Base-by-base conservation (phyloP, 169 alveolate genomes). In the Cardiosporidium cionae region DNA sequence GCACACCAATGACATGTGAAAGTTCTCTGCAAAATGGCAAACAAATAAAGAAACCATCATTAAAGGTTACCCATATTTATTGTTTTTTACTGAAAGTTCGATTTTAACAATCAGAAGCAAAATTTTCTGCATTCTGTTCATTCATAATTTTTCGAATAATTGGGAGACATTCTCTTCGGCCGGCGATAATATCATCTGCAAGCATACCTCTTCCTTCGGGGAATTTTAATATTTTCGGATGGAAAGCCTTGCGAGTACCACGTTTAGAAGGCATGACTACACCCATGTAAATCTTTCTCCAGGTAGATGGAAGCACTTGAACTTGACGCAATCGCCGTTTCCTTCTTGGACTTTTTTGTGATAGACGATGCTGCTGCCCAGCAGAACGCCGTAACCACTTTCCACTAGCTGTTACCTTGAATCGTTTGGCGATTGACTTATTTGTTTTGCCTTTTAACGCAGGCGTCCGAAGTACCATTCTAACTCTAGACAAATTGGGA, bases 321-420 rank as follows among this genome's bases (percentile, higher is more conserved):
- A 25, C 73, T 34, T 35, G 32, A 54, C 66, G 36, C 65, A 72
- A 72, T 3, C 79, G n/a, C 7, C 73, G 63, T 29, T 34, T 82
- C 65, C 75, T 65, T 36, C 80, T 53, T 7, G 82, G 74, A 0
- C 82, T 68, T 73, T 77, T 81, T 33, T 64, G 54, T 29, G 76
- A n/a, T 34, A 79, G 89, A 72, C 76, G 53, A 70, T 89, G 94
- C 76, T 78, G 87, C 58, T 80, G 32, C 9, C 90, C 89, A 28
- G 93, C 85, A 53, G 87, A 72, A 52, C 84, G 84, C 81, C 87
- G 80, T 80, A 89, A 84, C 16, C 85, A 71, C 81, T 89, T 89
- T 32, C 94, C 94, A 25, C 89, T 85, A 27, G 88, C 88, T 4
- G 94, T 89, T 44, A 89, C 69, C 67, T 89, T 89, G 79, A 89